Evolutionary conservation across 1,284 basidiomycete species (phyloP), one percentile per base, ranked within the genome.

Genomic region (Sparassis latifolia): DNA sequence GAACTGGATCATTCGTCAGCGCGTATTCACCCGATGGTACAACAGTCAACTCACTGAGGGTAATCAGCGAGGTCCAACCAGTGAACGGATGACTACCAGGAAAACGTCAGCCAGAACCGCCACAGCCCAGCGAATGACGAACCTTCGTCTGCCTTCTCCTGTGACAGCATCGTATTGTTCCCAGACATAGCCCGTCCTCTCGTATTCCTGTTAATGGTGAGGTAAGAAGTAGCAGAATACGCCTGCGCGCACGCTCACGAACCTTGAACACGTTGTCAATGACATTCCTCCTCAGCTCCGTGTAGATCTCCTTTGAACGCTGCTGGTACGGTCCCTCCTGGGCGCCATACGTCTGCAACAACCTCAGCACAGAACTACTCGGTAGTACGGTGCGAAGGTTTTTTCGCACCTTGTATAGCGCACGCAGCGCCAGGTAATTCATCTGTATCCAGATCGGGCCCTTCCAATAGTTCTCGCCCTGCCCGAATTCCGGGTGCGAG

Each of bases 371-470:
- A 47, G 39, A 49, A 54, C 29, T 12, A 37, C 12, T 37, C 35
- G 12, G 20, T 20, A 20, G 20, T 20, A 20, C 20, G 7, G 35
- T 37, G 35, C 35, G 35, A 37, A 37, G 12, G 7, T 12, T 37
- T 12, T 40, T 2, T 58, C 69, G 50, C 42, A 89, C 90, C 66
- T 84, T 86, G 64, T 91, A 75, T 52, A 97, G 69, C 5, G 92
- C 82, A 29, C 80, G 76, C 48, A 97, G 71, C 20, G 84, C 82
- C 56, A 97, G 78, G 64, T 93, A 97, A 68, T 97, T 97, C 86
- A 97, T 93, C 65, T 92, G 94, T 32, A 97, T 79, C 94, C 94
- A 97, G 49, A 97, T 88, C 2, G 95, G 92, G 2, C 94, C 93
- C 60, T 88, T 86, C 94, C 94, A 97, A 69, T 97, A 97, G 69